Conservation (phyloP, 2,329 filamentous ascomycete species). For the Pseudocercospora fuligena region DNA sequence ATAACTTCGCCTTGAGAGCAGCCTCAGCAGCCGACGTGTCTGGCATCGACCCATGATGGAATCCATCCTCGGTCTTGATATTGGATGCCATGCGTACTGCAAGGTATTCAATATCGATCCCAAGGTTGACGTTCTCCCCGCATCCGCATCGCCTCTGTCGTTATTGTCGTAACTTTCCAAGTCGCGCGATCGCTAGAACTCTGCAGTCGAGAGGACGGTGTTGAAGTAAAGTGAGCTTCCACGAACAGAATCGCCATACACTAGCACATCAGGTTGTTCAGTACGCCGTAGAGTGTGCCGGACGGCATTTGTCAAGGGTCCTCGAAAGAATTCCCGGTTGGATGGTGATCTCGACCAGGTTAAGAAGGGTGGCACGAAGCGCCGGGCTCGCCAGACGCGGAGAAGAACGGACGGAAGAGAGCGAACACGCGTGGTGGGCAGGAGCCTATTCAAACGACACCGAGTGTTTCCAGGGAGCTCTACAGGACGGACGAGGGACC, state of each 20-base stretch:
- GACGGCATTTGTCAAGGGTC: slow-evolving; percentile 14
- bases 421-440: slow-evolving; percentile 8
- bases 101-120: slow-evolving; percentile 1
- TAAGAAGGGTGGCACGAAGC: slow-evolving; percentile 15
- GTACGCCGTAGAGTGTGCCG: slow-evolving; percentile 3
- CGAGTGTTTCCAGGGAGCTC: slow-evolving; percentile 10
- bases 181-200: background rate
- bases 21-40: slow-evolving; percentile 38
- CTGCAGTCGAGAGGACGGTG: background rate
- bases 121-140: background rate
- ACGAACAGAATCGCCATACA: background rate
- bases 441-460: slow-evolving; percentile 21
- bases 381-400: slow-evolving; percentile 16
- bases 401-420: slow-evolving; percentile 20
- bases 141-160: background rate
- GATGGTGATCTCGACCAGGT: slow-evolving; percentile 16
- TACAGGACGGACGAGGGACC: background rate
- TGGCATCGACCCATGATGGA: slow-evolving; percentile 12
- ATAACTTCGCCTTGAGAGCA: slow-evolving; percentile 37
- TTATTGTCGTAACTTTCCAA: background rate
- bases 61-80: slow-evolving; percentile 17
- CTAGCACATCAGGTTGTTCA: background rate
- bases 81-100: slow-evolving; percentile 18
- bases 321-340: slow-evolving; percentile 10
- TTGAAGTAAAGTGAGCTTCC: background rate